Conservation (phyloP, 352 stramenopile species). For the Phytophthora meadii region DNA sequence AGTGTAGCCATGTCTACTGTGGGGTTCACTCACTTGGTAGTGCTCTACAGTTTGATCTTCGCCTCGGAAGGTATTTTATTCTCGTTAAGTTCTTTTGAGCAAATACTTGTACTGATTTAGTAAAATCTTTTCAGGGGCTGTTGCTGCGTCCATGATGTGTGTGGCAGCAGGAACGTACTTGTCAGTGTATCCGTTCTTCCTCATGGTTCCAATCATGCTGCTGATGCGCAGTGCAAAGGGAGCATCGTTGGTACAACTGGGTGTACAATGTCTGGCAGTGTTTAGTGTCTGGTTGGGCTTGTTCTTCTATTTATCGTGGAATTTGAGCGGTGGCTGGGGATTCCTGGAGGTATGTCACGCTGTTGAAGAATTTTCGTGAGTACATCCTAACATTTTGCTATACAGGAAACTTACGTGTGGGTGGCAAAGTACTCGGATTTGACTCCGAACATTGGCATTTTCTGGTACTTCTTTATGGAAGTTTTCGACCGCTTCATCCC, state of each 20-base stretch:
- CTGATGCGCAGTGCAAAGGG: conserved; percentile 43
- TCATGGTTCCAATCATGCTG: conserved; percentile 66
- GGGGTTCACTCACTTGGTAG: conserved; percentile 65
- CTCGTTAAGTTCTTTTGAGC: background rate
- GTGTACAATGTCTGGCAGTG: conserved; percentile 18
- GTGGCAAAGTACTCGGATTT: conserved; percentile 81
- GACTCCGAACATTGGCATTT: conserved; percentile 86
- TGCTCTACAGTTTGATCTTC: conserved; percentile 79
- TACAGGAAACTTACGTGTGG: conserved; percentile 84
- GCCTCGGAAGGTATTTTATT: conserved; percentile 57
- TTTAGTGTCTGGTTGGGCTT: conserved; percentile 36
- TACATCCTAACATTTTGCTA: background rate
- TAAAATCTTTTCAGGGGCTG: conserved; percentile 40
- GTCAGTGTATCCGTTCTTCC: conserved; percentile 73
- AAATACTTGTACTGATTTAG: conserved; percentile 1
- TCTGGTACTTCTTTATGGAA: conserved; percentile 92
- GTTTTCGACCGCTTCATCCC: conserved; percentile 87
- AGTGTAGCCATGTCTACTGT: conserved; percentile 77
- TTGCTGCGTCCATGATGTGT: conserved; percentile 54
- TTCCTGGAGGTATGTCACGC: conserved; percentile 59
- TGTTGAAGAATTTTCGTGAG: background rate
- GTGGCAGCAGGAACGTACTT: conserved; percentile 73
- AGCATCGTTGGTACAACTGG: conserved; percentile 17
- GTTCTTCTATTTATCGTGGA: conserved; percentile 67
- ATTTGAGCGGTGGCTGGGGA: conserved; percentile 56